Conservation (phyloP, 2,329 filamentous ascomycete species). For the Penicillium sp. region DNA sequence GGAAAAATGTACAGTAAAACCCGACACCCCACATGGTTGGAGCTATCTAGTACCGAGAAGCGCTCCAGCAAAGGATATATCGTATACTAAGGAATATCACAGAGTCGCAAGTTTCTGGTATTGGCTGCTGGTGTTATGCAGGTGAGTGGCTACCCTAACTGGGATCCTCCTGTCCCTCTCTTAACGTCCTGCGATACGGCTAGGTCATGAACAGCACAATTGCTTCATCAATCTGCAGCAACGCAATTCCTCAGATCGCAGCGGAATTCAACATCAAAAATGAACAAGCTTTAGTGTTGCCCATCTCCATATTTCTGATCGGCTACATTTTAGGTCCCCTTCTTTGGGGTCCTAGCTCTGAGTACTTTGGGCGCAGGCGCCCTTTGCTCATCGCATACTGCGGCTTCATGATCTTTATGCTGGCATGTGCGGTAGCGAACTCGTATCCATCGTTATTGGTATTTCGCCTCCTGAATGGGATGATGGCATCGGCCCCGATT, state of each 20-base stretch:
- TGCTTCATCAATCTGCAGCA: constrained; percentile 41
- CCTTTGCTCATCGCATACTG: constrained; percentile 54
- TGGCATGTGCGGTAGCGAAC: constrained; percentile 46
- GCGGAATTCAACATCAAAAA: constrained; percentile 36
- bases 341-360: constrained; percentile 46
- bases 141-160: background rate
- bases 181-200: background rate
- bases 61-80: background rate
- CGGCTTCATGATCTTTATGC: constrained; percentile 43
- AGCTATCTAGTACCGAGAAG: background rate
- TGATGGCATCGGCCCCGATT: constrained; percentile 47
- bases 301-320: constrained; percentile 42
- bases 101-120: constrained; percentile 35
- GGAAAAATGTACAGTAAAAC: constrained; percentile 29
- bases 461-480: constrained; percentile 48
- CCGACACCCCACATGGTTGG: background rate
- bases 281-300: constrained; percentile 36
- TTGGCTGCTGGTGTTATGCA: constrained; percentile 37
- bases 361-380: constrained; percentile 43
- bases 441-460: constrained; percentile 43
- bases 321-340: constrained; percentile 46
- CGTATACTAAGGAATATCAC: background rate
- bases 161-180: background rate
- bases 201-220: constrained; percentile 43
- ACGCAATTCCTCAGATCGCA: constrained; percentile 39